Evolutionary conservation across 257 asterid species (phyloP).

Genomic region (Striga asiatica): DNA sequence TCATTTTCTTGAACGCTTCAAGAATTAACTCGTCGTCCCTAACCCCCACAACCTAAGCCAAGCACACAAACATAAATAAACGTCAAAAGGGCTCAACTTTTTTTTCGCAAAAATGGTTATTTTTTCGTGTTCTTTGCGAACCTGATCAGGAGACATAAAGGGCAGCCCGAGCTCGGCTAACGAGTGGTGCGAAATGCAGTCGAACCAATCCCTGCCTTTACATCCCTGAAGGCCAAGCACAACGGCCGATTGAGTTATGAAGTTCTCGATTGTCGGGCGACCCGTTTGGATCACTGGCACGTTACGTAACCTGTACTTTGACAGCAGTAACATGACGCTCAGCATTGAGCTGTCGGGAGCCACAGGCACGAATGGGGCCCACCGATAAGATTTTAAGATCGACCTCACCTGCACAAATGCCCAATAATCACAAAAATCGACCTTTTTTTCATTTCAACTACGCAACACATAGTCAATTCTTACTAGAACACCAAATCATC

Average conservation of each 20-base stretch:
- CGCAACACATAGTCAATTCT: too few species aligned
- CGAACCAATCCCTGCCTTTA: constrained; percentile 81
- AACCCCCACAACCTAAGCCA: constrained; percentile 45
- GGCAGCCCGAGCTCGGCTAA: constrained; percentile 76
- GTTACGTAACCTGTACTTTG: constrained; percentile 79
- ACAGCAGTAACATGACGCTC: constrained; percentile 61
- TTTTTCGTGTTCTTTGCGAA: too few species aligned
- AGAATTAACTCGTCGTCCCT: constrained; percentile 54
- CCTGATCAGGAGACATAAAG: constrained; percentile 62
- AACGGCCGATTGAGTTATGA: constrained; percentile 87
- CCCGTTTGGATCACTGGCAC: constrained; percentile 78
- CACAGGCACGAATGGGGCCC: constrained; percentile 83
- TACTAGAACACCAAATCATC: too few species aligned
- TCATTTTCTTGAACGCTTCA: constrained; percentile 82
- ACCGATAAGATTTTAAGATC: constrained; percentile 60
- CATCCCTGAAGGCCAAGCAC: constrained; percentile 66
- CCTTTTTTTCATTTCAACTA: too few species aligned
- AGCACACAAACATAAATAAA: neutral
- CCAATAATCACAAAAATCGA: too few species aligned
- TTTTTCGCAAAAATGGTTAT: neutral
- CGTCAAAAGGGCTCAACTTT: neutral
- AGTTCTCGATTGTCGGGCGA: constrained; percentile 43
- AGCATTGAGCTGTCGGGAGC: constrained; percentile 44
- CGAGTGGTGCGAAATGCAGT: constrained; percentile 47
- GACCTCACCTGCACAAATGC: constrained; percentile 50